Percentiles rank a stretch among this genome's conserved stretches.
Conservation (phyloP, 2,329 filamentous ascomycete genomes). For the Aspergillus quadricinctus region DNA sequence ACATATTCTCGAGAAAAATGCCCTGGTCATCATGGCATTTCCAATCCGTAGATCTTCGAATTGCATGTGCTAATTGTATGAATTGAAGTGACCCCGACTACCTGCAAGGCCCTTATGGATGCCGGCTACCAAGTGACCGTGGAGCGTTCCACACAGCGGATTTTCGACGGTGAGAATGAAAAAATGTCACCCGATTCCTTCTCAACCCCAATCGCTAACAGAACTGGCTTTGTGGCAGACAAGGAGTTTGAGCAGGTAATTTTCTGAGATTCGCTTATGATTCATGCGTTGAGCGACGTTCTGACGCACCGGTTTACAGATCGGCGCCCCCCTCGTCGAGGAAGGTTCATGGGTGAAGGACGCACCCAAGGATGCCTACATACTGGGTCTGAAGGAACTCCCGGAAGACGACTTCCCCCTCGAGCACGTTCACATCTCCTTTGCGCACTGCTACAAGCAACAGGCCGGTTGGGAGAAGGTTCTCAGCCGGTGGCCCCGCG, state of each 20-base stretch:
- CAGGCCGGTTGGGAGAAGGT: slow-evolving; percentile 76
- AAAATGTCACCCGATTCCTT: not conserved
- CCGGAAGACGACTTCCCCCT: slow-evolving; percentile 66
- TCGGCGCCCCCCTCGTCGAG: slow-evolving; percentile 62
- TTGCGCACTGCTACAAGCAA: slow-evolving; percentile 71
- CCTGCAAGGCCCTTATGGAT: slow-evolving; percentile 59
- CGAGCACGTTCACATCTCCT: slow-evolving; percentile 68
- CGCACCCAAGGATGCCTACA: slow-evolving; percentile 63
- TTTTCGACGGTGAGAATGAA: slow-evolving; percentile 47
- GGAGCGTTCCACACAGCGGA: slow-evolving; percentile 64
- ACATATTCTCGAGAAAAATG: not conserved
- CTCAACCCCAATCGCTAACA: slow-evolving; percentile 6
- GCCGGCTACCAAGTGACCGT: slow-evolving; percentile 66
- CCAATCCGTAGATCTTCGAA: not conserved
- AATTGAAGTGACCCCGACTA: slow-evolving; percentile 44
- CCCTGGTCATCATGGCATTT: not conserved
- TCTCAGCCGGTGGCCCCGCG: slow-evolving; percentile 72
- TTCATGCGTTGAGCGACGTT: not conserved
- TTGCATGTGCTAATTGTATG: slow-evolving; percentile 5
- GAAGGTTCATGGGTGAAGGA: slow-evolving; percentile 62
- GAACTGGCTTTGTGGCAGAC: slow-evolving; percentile 15
- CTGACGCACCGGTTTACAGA: slow-evolving; percentile 29
- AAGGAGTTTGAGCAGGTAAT: slow-evolving; percentile 34
- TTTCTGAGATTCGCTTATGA: not conserved
- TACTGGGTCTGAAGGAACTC: slow-evolving; percentile 74